These are phyloP conservation scores for Diophrys sp. DNA, from an alignment of 73 alveolate species.

Conservation along the genomic window DNA sequence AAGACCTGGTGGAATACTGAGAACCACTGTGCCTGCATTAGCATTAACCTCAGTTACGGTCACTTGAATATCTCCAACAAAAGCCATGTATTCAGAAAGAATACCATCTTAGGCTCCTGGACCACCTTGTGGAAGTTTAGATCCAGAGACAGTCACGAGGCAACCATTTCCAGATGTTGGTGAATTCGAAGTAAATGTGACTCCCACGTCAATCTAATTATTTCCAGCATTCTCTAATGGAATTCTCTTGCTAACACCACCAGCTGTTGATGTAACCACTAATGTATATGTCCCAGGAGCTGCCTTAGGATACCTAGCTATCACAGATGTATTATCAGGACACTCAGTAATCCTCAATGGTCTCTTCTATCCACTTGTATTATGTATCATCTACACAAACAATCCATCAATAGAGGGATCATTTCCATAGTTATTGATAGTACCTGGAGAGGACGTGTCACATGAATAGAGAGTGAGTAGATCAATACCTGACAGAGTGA, in stretches of 20 bases:
- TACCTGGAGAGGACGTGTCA: not conserved
- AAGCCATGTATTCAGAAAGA: not conserved
- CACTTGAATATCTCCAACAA: not conserved
- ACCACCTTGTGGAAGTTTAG: not conserved
- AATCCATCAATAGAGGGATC: not conserved
- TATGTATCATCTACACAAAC: not conserved
- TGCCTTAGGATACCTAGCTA: not conserved
- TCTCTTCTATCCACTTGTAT: not conserved
- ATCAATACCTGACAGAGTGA: not conserved
- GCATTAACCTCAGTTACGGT: not conserved
- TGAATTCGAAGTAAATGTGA: not conserved
- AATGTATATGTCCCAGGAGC: not conserved
- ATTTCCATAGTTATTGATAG: too few relatives aligned
- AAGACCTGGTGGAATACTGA: not conserved
- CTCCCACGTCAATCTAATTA: not conserved
- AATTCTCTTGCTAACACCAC: not conserved
- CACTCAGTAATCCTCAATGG: not conserved
- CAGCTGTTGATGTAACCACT: not conserved
- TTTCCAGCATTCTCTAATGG: not conserved
- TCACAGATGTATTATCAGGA: not conserved
- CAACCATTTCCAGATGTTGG: constrained; percentile 1
- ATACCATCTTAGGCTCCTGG: not conserved
- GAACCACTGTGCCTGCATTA: not conserved
- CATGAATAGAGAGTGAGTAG: not conserved
- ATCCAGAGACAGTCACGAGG: not conserved